Evolutionary conservation across 768 basidiomycete genomes (phyloP), one percentile per base, ranked within the genome.

Genomic region (Naganishia vishniacii): DNA sequence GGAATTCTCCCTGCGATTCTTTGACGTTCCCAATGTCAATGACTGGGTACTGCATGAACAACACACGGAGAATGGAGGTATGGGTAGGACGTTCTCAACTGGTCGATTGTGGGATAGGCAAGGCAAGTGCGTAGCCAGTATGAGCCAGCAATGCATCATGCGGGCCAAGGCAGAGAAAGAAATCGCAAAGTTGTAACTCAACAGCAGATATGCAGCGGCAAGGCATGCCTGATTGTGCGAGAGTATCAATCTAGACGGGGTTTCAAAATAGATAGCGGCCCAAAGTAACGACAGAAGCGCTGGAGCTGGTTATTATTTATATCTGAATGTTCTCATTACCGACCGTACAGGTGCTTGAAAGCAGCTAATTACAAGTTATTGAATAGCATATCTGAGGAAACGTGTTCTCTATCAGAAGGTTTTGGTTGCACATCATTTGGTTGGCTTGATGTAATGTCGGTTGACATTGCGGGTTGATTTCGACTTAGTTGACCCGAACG

Each of bases 1-100:
- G 3, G 67, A 68, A 48, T 64, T 68, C 61, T 65, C 67, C 26
- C 61, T 68, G 9, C 67, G 67, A 13, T 65, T 68, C 64, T 68
- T 65, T 45, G 29, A 37, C 8, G 59, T 59, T 15, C 59, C 56
- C 9, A 58, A 59, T 11, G 32, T 32, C n/a, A 45, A 53, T 18
- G 47, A 65, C 6, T 68, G 58, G 51, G 15, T 59, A 18, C 37
- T 68, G 44, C 64, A 62, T 25, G 67, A 68, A 40, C 67, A 68
- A 26, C 34, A 65, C 56, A 66, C 67, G 11, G 64, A 68, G 49
- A 44, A 40, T 20, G 67, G 44, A 1, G 67, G 25, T 6, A 44
- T 47, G 23, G 67, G 61, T 1, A 28, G 67, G 28, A 68, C 53
- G 2, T 68, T 65, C 56, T 59, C 59, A 16, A 62, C 62, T 2